Conservation (phyloP, 2,329 filamentous ascomycete species). For the Apiospora sp. region DNA sequence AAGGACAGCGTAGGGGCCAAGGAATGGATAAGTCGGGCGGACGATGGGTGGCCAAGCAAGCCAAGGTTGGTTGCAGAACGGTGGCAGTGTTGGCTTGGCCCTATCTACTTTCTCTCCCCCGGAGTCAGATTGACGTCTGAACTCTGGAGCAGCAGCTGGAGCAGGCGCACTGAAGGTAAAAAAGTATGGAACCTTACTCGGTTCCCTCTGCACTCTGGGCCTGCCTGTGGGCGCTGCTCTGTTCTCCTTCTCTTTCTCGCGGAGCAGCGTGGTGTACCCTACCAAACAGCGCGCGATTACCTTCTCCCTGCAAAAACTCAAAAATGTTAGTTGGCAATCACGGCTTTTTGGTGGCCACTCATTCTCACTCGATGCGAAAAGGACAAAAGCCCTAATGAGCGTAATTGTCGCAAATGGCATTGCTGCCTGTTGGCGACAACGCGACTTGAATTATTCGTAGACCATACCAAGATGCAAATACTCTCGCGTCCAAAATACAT, state of each 20-base stretch:
- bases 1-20: neutral
- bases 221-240: too few species aligned
- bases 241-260: neutral
- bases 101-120: neutral
- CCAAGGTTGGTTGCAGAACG: conserved; percentile 8
- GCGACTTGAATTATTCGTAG: neutral
- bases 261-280: neutral
- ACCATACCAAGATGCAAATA: neutral
- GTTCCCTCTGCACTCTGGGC: neutral
- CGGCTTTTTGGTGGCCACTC: neutral
- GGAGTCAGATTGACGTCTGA: conserved; percentile 19
- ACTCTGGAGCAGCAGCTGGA: neutral
- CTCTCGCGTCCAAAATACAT: neutral
- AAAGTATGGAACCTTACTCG: neutral
- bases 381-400: neutral
- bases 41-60: conserved; percentile 17
- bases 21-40: neutral
- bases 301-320: conserved; percentile 15
- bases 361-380: neutral
- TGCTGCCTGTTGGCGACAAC: neutral
- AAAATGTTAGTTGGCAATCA: conserved; percentile 1
- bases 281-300: neutral
- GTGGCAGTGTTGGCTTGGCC: conserved; percentile 21
- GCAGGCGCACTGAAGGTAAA: neutral
- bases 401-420: neutral